phyloP scores from a whole-genome alignment of 768 basidiomycete species.

The Amylocystis lapponica region DNA sequence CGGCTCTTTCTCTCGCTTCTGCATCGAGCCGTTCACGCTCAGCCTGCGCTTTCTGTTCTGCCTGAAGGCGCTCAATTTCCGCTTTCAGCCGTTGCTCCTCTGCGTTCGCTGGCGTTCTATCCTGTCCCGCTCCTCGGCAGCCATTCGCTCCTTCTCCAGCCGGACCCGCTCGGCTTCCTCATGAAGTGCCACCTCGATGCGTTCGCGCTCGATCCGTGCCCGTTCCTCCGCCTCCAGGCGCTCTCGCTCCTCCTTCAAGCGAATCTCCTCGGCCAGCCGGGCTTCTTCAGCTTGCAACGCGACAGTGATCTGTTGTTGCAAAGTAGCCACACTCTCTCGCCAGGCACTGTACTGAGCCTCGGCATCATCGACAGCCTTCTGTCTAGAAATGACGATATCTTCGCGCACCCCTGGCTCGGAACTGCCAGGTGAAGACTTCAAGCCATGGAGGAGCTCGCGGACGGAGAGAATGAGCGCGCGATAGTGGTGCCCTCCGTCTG shows the following conservation, averaged over 20 bases:
- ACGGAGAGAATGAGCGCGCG: slow-evolving; percentile 47
- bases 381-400: slow-evolving; percentile 42
- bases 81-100: no score
- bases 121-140: slow-evolving; percentile 16
- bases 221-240: slow-evolving; percentile 12
- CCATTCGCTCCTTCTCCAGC: slow-evolving; percentile 19
- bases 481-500: slow-evolving; percentile 32
- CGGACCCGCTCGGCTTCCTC: slow-evolving; percentile 9
- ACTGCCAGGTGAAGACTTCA: slow-evolving; percentile 44
- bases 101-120: slow-evolving; percentile 13
- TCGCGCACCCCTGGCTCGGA: slow-evolving; percentile 43
- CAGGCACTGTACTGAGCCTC: slow-evolving; percentile 45
- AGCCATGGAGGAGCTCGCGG: slow-evolving; percentile 46
- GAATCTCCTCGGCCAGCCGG: slow-evolving; percentile 20
- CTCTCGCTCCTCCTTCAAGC: slow-evolving; percentile 14
- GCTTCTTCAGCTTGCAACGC: slow-evolving; percentile 37
- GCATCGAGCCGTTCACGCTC: not conserved
- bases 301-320: slow-evolving; percentile 33
- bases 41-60: slow-evolving; percentile 10
- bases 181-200: not conserved
- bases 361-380: slow-evolving; percentile 44
- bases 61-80: slow-evolving; percentile 17
- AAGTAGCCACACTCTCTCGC: slow-evolving; percentile 30
- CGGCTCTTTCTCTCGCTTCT: slow-evolving; percentile 8
- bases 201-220: slow-evolving; percentile 14